Evolutionary conservation across 1,139 yeast genomes (phyloP).

Genomic region (Geotrichum citri-aurantii): DNA sequence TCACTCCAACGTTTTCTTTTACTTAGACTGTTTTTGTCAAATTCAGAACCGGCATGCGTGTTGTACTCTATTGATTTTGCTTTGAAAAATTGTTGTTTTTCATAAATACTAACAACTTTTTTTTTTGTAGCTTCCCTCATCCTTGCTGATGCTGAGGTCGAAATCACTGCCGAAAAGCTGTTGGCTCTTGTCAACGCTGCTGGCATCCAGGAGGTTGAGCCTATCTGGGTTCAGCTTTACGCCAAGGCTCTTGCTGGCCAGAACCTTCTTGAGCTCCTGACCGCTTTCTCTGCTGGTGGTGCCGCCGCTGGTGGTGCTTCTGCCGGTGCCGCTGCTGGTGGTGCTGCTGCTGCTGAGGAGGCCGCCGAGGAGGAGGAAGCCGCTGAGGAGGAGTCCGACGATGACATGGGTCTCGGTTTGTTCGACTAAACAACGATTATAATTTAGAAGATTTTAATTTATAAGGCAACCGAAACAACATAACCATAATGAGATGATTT

Average conservation of each 20-base stretch:
- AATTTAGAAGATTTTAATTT: background rate
- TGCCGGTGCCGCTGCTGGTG: slow-evolving; percentile 56
- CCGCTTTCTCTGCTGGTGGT: slow-evolving; percentile 93
- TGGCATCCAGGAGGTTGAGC: slow-evolving; percentile 71
- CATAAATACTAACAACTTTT: background rate
- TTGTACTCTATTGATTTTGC: background rate
- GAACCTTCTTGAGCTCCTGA: slow-evolving; percentile 37
- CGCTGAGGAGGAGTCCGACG: slow-evolving; percentile 34
- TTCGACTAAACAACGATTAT: slow-evolving; percentile 32
- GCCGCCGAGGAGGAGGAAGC: slow-evolving; percentile 45
- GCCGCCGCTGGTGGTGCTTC: slow-evolving; percentile 54
- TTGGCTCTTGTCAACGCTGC: slow-evolving; percentile 81
- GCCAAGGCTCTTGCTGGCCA: slow-evolving; percentile 87
- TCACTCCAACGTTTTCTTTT: background rate
- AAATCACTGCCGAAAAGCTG: slow-evolving; percentile 90
- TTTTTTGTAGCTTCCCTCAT: slow-evolving; percentile 71
- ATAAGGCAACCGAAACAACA: background rate
- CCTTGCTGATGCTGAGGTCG: slow-evolving; percentile 96
- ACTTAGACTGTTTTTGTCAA: too few species aligned
- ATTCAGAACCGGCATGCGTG: background rate
- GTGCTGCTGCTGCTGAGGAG: slow-evolving; percentile 58
- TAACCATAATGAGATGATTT: background rate
- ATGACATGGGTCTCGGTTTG: slow-evolving; percentile 39
- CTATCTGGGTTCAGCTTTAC: slow-evolving; percentile 50
- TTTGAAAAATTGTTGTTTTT: background rate